phyloP scores from a whole-genome alignment of 108 stramenopile genomes.

The Pelagomonas calceolata region DNA sequence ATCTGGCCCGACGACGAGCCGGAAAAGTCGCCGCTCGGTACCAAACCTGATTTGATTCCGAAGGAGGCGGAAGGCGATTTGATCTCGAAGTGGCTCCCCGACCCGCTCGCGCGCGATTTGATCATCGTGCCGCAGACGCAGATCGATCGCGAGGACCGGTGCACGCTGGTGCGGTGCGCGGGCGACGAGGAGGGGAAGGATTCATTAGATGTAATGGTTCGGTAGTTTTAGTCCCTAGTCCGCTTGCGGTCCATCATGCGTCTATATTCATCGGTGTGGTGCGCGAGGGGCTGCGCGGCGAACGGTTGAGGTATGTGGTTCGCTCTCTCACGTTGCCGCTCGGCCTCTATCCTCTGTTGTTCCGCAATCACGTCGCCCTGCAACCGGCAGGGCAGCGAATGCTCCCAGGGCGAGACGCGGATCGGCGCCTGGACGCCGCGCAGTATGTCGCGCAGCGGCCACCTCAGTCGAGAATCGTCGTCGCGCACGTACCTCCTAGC shows the following conservation, averaged over 20 bases:
- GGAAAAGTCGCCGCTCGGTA: not conserved
- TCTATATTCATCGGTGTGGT: not conserved
- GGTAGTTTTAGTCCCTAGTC: not conserved
- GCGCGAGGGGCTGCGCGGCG: not conserved
- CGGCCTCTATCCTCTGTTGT: not conserved
- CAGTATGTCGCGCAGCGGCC: not conserved
- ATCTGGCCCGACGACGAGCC: not conserved
- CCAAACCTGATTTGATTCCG: not conserved
- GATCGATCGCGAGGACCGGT: not conserved
- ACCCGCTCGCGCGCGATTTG: not conserved
- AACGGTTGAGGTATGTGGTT: not conserved
- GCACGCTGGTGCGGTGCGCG: not conserved
- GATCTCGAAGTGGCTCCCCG: not conserved
- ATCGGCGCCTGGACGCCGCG: not conserved
- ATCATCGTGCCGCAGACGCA: not conserved
- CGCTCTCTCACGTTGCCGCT: not conserved
- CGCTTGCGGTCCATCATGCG: not conserved
- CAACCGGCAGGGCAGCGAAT: not conserved
- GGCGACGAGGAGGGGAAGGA: too few species aligned
- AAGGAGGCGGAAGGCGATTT: not conserved
- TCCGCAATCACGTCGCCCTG: not conserved
- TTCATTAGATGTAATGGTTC: too few species aligned
- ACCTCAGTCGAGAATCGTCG: not conserved
- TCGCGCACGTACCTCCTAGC: not conserved
- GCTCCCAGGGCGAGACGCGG: not conserved